A percentile compares a stretch with the other conserved stretches of the same genome.
Evolutionary conservation across 2,329 filamentous ascomycete species (phyloP).

Genomic region (Fusarium buxicola): DNA sequence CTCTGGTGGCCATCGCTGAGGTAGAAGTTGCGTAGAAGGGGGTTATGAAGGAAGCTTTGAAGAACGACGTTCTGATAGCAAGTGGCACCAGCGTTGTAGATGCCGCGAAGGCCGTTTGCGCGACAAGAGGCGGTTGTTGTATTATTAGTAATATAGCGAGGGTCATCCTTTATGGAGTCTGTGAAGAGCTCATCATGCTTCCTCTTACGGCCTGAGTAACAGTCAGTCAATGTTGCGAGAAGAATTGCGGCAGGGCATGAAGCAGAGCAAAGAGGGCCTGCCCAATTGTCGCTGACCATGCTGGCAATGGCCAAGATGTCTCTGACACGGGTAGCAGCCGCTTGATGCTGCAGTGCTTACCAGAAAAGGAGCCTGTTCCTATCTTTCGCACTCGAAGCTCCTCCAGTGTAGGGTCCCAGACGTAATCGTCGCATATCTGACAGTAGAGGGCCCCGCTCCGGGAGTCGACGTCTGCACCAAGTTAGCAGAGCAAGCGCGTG

Average conservation of each 20-base stretch:
- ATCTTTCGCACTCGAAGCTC: slow-evolving; percentile 78
- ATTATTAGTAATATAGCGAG: slow-evolving; percentile 81
- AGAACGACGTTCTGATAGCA: slow-evolving; percentile 98
- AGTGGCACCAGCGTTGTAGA: slow-evolving; percentile 98
- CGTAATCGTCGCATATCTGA: slow-evolving; percentile 83
- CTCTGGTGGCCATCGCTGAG: slow-evolving; percentile 89
- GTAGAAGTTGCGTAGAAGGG: slow-evolving; percentile 90
- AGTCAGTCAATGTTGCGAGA: slow-evolving; percentile 7
- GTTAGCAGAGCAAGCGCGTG: slow-evolving; percentile 41
- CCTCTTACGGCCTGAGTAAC: slow-evolving; percentile 71
- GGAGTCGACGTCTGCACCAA: slow-evolving; percentile 77
- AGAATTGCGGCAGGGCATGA: neutral
- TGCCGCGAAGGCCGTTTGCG: slow-evolving; percentile 87
- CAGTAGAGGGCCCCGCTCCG: slow-evolving; percentile 80
- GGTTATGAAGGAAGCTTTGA: slow-evolving; percentile 93
- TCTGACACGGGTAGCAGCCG: neutral
- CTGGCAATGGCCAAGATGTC: neutral
- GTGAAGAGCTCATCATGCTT: slow-evolving; percentile 79
- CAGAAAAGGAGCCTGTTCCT: slow-evolving; percentile 72
- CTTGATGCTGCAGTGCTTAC: slow-evolving; percentile 55
- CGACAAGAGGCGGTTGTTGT: slow-evolving; percentile 84
- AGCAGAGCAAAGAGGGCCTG: neutral
- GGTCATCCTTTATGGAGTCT: slow-evolving; percentile 75
- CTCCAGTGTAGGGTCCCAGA: slow-evolving; percentile 85
- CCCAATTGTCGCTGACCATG: neutral